phyloP scores from a whole-genome alignment of 2,329 filamentous ascomycete species.

The Colletotrichum neosansevieriae region DNA sequence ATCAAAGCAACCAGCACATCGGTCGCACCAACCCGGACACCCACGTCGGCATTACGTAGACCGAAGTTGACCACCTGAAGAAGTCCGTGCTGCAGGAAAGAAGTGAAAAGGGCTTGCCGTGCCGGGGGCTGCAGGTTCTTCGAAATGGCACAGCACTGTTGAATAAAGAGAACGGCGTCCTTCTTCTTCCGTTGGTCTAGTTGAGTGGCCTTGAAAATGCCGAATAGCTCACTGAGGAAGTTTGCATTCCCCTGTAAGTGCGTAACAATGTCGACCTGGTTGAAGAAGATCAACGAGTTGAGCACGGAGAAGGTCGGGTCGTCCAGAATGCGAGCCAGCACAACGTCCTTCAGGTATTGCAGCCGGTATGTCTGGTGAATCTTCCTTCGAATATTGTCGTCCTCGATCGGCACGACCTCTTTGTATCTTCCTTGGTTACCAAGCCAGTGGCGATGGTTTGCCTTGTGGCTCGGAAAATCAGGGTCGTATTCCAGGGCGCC shows the following conservation, averaged over 20 bases:
- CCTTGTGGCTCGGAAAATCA: constrained; percentile 97
- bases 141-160: constrained; percentile 93
- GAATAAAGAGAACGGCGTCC: constrained; percentile 94
- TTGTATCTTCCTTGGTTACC: constrained; percentile 91
- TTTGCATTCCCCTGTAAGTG: constrained; percentile 85
- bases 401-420: constrained; percentile 93
- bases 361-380: constrained; percentile 97
- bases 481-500: constrained; percentile 98
- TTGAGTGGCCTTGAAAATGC: constrained; percentile 79
- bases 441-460: constrained; percentile 95
- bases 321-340: constrained; percentile 93
- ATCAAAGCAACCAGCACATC: constrained; percentile 95
- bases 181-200: constrained; percentile 81
- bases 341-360: constrained; percentile 98
- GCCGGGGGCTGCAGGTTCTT: constrained; percentile 92
- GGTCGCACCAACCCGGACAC: constrained; percentile 89
- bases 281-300: constrained; percentile 98
- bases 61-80: constrained; percentile 93
- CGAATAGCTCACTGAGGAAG: constrained; percentile 89
- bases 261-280: constrained; percentile 97
- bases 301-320: constrained; percentile 98
- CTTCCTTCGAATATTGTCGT: constrained; percentile 83
- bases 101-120: constrained; percentile 85
- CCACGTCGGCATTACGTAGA: constrained; percentile 84
- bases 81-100: constrained; percentile 89